Evolutionary conservation across 495 filamentous ascomycete genomes (phyloP), one percentile per base, ranked within the genome.

Genomic region (Evernia prunastri): DNA sequence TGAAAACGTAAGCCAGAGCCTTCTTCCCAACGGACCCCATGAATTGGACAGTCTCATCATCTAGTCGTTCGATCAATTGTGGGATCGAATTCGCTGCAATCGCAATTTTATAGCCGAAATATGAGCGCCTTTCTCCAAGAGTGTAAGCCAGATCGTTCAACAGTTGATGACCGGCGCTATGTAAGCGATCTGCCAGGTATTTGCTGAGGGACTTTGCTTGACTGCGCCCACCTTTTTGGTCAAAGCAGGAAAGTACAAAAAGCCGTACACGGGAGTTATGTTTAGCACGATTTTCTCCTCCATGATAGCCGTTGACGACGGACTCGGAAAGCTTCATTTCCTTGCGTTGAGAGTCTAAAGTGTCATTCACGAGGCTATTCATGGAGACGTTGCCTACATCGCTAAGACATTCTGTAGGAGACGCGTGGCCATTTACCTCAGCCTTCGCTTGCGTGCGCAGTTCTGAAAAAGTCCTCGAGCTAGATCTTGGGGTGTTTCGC

Each of bases 121-220:
- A n/a, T 10, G 72, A 70, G 9, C 74, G 66, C 9, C 66, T 63
- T 18, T 72, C 64, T 39, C 67, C 71, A 20, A 76, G 37, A 1
- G 75, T 74, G 42, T 67, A 74, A 0, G 73, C 73, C 4, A 76
- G 60, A 23, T 74, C 57, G 11, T 59, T 47, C 53, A 70, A 13
- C 35, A 62, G 18, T 23, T 39, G 11, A 3, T 35, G 15, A 1
- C 7, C 0, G 2, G 6, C 9, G 0, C 23, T 1, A 0, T 25
- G 3, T 23, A 35, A 11, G 7, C 53, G 39, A 7, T 65, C 17
- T 7, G 1, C 23, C 13, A 65, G 47, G 49, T 65, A 65, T 43
- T 56, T 10, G 23, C 18, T 12, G 1, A 65, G 31, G 4, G 4
- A 11, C 31, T 61, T 43, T 2, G 63, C 63, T 43, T 65, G 57